Percentiles rank a stretch among this genome's conserved stretches.
Evolutionary conservation across 305 asterid genomes (phyloP).

Genomic region (Fraxinus greggii): DNA sequence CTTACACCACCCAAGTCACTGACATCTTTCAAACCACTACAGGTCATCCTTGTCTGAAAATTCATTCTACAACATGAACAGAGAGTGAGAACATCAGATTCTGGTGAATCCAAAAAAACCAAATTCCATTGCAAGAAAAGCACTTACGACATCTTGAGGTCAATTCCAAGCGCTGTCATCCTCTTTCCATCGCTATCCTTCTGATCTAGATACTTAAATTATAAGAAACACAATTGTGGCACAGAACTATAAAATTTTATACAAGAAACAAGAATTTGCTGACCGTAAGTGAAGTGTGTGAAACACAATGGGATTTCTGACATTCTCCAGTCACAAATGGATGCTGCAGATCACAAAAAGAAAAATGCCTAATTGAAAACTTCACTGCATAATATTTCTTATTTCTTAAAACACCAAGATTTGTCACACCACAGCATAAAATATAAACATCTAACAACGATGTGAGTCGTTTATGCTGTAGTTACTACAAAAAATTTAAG

Average conservation of each 20-base stretch:
- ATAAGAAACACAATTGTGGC: slow-evolving; percentile 19
- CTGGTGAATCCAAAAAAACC: slow-evolving; percentile 5
- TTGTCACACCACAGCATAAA: not conserved
- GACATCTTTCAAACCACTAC: slow-evolving; percentile 66
- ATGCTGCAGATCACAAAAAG: slow-evolving; percentile 57
- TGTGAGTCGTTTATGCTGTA: slow-evolving; percentile 26
- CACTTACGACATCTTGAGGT: slow-evolving; percentile 65
- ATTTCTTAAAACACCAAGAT: not conserved
- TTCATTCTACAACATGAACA: slow-evolving; percentile 56
- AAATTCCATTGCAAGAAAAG: slow-evolving; percentile 3
- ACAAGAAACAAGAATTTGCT: slow-evolving; percentile 33
- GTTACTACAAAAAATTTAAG: slow-evolving; percentile 14
- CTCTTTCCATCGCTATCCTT: slow-evolving; percentile 57
- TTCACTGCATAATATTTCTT: not conserved
- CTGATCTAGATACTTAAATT: slow-evolving; percentile 26
- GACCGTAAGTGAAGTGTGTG: slow-evolving; percentile 58
- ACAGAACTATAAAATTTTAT: slow-evolving; percentile 4
- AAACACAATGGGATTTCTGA: slow-evolving; percentile 51
- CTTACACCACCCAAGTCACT: slow-evolving; percentile 41
- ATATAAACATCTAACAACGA: slow-evolving; percentile 27
- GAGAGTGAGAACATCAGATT: not conserved
- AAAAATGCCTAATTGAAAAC: not conserved
- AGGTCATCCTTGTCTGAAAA: slow-evolving; percentile 51
- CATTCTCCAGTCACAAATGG: slow-evolving; percentile 85
- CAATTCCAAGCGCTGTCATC: slow-evolving; percentile 47